These are phyloP conservation scores for Nannochloropsis salina DNA, from an alignment of 108 stramenopile species.

Conservation along the genomic window DNA sequence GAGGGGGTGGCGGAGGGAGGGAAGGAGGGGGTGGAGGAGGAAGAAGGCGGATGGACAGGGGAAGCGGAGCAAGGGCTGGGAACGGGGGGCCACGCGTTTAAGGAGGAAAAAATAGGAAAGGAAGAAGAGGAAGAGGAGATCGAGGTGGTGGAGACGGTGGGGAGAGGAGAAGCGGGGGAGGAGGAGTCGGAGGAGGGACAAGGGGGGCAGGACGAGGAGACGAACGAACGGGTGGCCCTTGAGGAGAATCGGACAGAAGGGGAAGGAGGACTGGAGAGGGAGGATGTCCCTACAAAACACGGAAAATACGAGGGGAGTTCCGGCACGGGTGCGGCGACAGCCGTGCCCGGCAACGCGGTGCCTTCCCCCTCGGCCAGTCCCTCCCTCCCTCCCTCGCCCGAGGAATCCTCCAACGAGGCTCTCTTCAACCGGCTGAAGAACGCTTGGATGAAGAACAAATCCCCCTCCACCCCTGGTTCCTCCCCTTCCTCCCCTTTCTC, in stretches of 20 bases:
- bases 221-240: not conserved
- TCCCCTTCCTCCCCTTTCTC: not conserved
- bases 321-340: not conserved
- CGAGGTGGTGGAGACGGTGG: not conserved
- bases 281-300: not conserved
- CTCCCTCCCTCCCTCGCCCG: not conserved
- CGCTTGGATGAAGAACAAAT: not conserved
- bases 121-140: not conserved
- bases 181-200: not conserved
- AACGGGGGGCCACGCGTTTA: not conserved
- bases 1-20: not conserved
- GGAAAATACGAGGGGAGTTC: not conserved
- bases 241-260: not conserved
- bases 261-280: not conserved
- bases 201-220: not conserved
- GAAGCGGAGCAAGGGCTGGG: not conserved
- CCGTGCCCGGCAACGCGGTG: not conserved
- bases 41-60: not conserved
- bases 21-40: constrained; percentile 19
- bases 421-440: not conserved
- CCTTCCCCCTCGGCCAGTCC: not conserved
- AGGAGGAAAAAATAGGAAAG: not conserved
- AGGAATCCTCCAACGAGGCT: not conserved
- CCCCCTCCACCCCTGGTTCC: not conserved
- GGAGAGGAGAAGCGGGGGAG: not conserved